Conservation (phyloP, 1,139 yeast species). For the Pneumocystis carinii region DNA sequence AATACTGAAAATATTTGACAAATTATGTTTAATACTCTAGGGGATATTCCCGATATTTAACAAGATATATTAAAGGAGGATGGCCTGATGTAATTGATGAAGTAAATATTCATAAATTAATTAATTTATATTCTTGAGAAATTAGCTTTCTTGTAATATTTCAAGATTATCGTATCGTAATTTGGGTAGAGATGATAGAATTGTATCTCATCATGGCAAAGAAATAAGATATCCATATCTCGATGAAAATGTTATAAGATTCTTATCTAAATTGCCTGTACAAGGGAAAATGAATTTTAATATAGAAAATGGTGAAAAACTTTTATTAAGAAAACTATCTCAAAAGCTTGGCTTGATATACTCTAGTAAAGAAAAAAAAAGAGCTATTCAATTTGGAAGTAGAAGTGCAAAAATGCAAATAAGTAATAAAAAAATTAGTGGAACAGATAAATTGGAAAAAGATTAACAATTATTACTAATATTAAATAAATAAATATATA, state of each 20-base stretch:
- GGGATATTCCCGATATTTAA: conserved; percentile 71
- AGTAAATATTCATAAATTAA: conserved; percentile 28
- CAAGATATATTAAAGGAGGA: conserved; percentile 21
- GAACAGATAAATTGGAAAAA: conserved; percentile 30
- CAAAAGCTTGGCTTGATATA: conserved; percentile 20
- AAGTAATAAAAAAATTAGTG: conserved; percentile 54
- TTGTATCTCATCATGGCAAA: conserved; percentile 70
- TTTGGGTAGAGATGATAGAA: conserved; percentile 82
- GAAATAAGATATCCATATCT: conserved; percentile 83
- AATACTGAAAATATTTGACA: neutral
- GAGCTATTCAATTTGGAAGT: conserved; percentile 96
- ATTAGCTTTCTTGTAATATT: conserved; percentile 35
- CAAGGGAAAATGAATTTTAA: conserved; percentile 20
- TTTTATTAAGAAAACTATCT: conserved; percentile 51
- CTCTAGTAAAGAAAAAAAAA: conserved; percentile 54
- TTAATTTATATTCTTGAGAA: neutral
- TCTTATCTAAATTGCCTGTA: conserved; percentile 30
- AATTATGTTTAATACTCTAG: conserved; percentile 20
- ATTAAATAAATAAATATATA: conserved; percentile 18
- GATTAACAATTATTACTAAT: conserved; percentile 23
- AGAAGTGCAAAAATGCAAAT: conserved; percentile 82
- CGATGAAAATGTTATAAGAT: conserved; percentile 45
- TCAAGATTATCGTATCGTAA: conserved; percentile 61
- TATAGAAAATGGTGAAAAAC: conserved; percentile 37
- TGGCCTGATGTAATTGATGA: conserved; percentile 34